Base-by-base conservation (phyloP, 257 asterid species). In the Paraleonurus japonicus region DNA sequence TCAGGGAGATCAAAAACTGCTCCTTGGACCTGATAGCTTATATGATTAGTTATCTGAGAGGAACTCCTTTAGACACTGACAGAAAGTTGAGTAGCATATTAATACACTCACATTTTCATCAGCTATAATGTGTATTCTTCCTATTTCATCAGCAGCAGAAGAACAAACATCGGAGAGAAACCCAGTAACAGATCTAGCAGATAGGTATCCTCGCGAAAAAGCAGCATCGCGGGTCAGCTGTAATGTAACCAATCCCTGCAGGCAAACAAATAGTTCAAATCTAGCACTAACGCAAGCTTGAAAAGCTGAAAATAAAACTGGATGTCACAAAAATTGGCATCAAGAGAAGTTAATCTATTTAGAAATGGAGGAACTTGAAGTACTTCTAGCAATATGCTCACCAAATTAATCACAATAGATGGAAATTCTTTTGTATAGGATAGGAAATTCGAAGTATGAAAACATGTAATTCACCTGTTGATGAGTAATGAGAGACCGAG, bases 1-100 rank as follows among this genome's bases (percentile, higher is more conserved):
- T 90, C 98, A 1, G 97, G 98, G 60, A 93, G 95, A 83, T 93
- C 98, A 82, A 93, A 93, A 60, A 93, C 93, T 57, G 97, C 97
- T 73, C 97, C 98, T 39, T 87, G 92, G 61, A 90, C 81, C 98
- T 92, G 84, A 74, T 9, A 60, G 58, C 72, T 55, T 33, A 59
- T 4, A 9, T 27, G 28, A 43, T 69, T 71, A 59, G 57, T 58
- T 78, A 73, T 27, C 26, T 26, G 37, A 64, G 30, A 7, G 55
- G 20, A 66, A 62, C 70, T 23, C 43, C 53, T 24, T 16, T 13
- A 68, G 4, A 54, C 51, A 67, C 55, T 20, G 63, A 58, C 39
- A 69, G 5, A 19, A 77, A 27, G 17, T 23, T 61, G 19, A 70
- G 32, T 63, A 32, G 20, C 51, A 33, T 60, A 10, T 43, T 47